Evolutionary conservation across 345 rosid species (phyloP).

Genomic region (Aquilaria yunnanensis): DNA sequence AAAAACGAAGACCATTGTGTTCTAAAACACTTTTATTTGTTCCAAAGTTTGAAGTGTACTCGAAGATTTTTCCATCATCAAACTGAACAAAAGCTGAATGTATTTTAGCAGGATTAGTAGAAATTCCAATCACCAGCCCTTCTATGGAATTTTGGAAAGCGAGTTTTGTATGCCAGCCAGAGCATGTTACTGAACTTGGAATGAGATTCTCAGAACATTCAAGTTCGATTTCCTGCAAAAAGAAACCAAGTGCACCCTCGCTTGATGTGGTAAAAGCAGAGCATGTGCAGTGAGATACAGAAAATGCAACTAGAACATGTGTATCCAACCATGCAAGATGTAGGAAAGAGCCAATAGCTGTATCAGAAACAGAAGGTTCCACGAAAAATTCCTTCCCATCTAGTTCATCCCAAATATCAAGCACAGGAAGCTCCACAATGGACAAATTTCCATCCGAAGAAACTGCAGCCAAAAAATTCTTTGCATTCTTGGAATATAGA

Average conservation of each 20-base stretch:
- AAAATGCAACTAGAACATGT: slow-evolving; percentile 65
- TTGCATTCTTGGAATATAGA: slow-evolving; percentile 50
- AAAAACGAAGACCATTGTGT: slow-evolving; percentile 34
- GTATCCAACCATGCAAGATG: slow-evolving; percentile 79
- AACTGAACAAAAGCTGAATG: slow-evolving; percentile 75
- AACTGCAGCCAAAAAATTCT: slow-evolving; percentile 57
- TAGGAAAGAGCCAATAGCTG: slow-evolving; percentile 45
- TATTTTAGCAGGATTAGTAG: slow-evolving; percentile 53
- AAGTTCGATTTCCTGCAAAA: slow-evolving; percentile 69
- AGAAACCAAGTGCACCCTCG: slow-evolving; percentile 49
- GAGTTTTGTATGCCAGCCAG: slow-evolving; percentile 74
- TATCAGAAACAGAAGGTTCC: slow-evolving; percentile 49
- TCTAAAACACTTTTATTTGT: slow-evolving; percentile 32
- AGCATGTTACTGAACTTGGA: slow-evolving; percentile 50
- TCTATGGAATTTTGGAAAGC: slow-evolving; percentile 40
- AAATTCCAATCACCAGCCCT: slow-evolving; percentile 44
- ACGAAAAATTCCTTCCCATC: slow-evolving; percentile 64
- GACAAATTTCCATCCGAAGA: slow-evolving; percentile 71
- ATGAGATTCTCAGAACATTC: slow-evolving; percentile 59
- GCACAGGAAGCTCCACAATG: slow-evolving; percentile 69
- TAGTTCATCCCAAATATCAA: slow-evolving; percentile 66
- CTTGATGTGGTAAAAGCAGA: slow-evolving; percentile 19
- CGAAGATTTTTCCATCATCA: slow-evolving; percentile 63
- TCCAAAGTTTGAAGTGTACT: slow-evolving; percentile 47
- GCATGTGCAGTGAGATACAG: slow-evolving; percentile 42